Evolutionary conservation across 2,329 filamentous ascomycete species (phyloP), one percentile per base, ranked within the genome.

Genomic region (Fusarium protoensiforme): DNA sequence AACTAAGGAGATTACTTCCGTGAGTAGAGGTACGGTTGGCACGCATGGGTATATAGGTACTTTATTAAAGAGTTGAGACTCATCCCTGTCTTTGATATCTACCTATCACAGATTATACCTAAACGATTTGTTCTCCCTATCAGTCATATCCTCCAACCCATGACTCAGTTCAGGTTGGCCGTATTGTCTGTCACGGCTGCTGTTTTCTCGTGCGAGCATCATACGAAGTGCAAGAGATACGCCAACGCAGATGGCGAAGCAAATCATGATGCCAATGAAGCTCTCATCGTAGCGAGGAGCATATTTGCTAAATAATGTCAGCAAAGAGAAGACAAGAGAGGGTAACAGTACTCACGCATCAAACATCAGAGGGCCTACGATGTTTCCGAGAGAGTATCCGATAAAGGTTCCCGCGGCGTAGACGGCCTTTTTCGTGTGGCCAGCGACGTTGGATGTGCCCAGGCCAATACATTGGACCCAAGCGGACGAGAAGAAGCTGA

Each of bases 101-200:
- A 18, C 18, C 3, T 2, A 31, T 31, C 27, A 53, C 18, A 53
- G 27, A 33, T 59, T 41, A 35, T 75, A 75, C 35, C 73, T 48
- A 35, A 74, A 75, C 11, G 72, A 73, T 41, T 69, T 75, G 24
- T 75, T 75, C 60, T 75, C 72, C 33, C 36, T 41, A 59, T 85
- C 83, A 10, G 83, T 84, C 53, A 83, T 76, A 57, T 84, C 82
- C 53, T 84, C 81, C 46, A 84, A 81, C 0, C 81, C 82, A 24
- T 83, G 80, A 20, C 76, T 77, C 63, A 80, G 69, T 18, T 77
- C 78, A 5, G 76, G 75, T 11, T 80, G 65, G 20, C 83, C 81
- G 38, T 81, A 78, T 16, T 77, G 61, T 39, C 54, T 57, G 16
- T 83, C 78, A 35, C 80, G 75, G 27, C 64, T 78, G 27, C 67